Conservation (phyloP, 2,329 filamentous ascomycete genomes). For the Talaromyces verruculosus region DNA sequence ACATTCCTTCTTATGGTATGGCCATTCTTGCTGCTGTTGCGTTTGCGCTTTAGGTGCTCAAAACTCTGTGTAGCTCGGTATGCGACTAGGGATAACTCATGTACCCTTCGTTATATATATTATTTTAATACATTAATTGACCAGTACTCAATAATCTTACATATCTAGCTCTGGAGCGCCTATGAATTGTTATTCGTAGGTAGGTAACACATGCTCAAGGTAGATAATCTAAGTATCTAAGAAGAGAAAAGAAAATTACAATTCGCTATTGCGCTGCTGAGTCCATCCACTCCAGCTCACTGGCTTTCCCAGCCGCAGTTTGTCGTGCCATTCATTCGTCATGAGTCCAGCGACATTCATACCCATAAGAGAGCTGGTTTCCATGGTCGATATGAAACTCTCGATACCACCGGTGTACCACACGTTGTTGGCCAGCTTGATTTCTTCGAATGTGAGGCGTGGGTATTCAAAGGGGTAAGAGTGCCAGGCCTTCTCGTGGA, state of each 20-base stretch:
- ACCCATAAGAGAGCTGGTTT: conserved; percentile 89
- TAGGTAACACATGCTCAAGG: neutral
- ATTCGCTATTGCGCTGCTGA: conserved; percentile 3
- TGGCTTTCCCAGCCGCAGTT: conserved; percentile 3
- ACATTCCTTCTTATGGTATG: neutral
- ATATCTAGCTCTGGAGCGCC: neutral
- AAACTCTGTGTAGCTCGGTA: neutral
- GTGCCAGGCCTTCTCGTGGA: conserved; percentile 73
- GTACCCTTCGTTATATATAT: neutral
- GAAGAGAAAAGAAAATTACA: neutral
- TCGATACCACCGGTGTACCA: conserved; percentile 72
- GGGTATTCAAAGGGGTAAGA: conserved; percentile 85
- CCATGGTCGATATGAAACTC: conserved; percentile 95
- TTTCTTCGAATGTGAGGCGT: conserved; percentile 81
- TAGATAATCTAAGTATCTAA: neutral
- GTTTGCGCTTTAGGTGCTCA: neutral
- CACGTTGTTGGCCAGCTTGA: conserved; percentile 56
- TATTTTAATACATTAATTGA: neutral
- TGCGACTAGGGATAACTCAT: neutral
- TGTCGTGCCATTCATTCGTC: conserved; percentile 35
- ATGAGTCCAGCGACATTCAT: conserved; percentile 60
- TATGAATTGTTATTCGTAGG: neutral
- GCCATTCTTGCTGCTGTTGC: conserved; percentile 5
- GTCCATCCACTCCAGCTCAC: conserved; percentile 16
- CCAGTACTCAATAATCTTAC: neutral